Conservation (phyloP, 805 yeast species). For the Tetrapisispora namnaoensis region DNA sequence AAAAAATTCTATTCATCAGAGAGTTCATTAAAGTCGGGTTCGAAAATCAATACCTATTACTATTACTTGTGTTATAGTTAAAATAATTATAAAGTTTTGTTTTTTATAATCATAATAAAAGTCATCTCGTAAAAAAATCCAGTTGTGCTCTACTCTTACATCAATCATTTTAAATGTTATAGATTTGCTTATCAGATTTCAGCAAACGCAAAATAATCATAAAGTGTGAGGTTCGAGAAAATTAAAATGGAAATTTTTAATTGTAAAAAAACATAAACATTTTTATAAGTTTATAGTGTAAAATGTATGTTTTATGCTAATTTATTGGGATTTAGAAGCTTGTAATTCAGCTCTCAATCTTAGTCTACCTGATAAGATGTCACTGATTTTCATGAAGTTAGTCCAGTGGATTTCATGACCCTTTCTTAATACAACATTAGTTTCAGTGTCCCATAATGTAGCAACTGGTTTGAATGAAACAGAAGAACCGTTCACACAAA, state of each 20-base stretch:
- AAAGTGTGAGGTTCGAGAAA: too few species aligned
- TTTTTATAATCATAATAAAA: slow-evolving; percentile 1
- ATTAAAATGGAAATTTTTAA: neutral
- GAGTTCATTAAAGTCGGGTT: neutral
- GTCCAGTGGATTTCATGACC: slow-evolving; percentile 65
- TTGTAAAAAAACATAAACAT: neutral
- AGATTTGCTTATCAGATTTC: too few species aligned
- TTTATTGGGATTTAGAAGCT: slow-evolving; percentile 8
- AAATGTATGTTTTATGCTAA: slow-evolving; percentile 1
- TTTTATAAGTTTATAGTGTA: neutral
- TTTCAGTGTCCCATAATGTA: slow-evolving; percentile 48
- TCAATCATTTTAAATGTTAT: neutral
- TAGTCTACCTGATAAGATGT: slow-evolving; percentile 64
- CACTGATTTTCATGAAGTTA: slow-evolving; percentile 46
- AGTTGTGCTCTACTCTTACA: neutral
- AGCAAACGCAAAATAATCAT: too few species aligned
- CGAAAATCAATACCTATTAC: neutral
- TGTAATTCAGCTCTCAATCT: slow-evolving; percentile 36
- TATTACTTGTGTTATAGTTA: neutral
- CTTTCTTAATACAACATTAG: slow-evolving; percentile 54
- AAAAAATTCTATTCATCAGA: neutral
- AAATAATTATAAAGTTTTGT: neutral
- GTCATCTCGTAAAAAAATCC: slow-evolving; percentile 1
- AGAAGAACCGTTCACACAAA: slow-evolving; percentile 62
- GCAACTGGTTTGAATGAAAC: slow-evolving; percentile 49